A percentile compares a stretch with the other conserved stretches of the same genome.
These are phyloP conservation scores for Cyberlindnera lachancei DNA, from an alignment of 805 yeast genomes.

Conservation along the genomic window DNA sequence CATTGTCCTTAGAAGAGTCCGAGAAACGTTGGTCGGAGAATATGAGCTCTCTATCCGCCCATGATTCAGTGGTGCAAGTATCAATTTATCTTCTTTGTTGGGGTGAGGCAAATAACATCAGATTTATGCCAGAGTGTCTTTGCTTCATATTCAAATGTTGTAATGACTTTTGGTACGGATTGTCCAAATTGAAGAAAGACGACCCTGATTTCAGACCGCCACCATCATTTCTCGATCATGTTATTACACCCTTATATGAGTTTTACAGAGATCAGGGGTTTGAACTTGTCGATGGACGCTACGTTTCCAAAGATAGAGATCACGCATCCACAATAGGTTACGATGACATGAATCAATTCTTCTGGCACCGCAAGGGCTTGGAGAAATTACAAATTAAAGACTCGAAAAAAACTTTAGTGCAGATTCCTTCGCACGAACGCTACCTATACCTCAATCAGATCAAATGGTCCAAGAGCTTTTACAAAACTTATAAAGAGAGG, in stretches of 20 bases:
- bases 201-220: constrained; percentile 25
- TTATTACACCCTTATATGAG: constrained; percentile 68
- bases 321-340: constrained; percentile 72
- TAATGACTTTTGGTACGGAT: constrained; percentile 51
- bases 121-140: constrained; percentile 86
- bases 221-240: constrained; percentile 48
- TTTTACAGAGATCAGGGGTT: constrained; percentile 50
- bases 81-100: constrained; percentile 68
- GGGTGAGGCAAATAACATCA: constrained; percentile 85
- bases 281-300: constrained; percentile 34
- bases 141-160: constrained; percentile 83
- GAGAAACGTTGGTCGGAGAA: constrained; percentile 43
- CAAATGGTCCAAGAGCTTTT: constrained; percentile 60
- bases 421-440: constrained; percentile 45
- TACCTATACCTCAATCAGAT: constrained; percentile 46
- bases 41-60: constrained; percentile 42
- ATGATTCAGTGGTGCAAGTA: constrained; percentile 54
- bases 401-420: constrained; percentile 24
- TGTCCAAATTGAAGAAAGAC: constrained; percentile 29
- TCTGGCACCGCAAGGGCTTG: constrained; percentile 74
- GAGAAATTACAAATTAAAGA: constrained; percentile 43
- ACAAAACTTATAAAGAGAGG: constrained; percentile 67
- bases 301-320: constrained; percentile 47
- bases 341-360: constrained; percentile 83
- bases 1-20: constrained; percentile 31